phyloP scores from a whole-genome alignment of 495 filamentous ascomycete species.

The Lindgomyces ingoldianus region DNA sequence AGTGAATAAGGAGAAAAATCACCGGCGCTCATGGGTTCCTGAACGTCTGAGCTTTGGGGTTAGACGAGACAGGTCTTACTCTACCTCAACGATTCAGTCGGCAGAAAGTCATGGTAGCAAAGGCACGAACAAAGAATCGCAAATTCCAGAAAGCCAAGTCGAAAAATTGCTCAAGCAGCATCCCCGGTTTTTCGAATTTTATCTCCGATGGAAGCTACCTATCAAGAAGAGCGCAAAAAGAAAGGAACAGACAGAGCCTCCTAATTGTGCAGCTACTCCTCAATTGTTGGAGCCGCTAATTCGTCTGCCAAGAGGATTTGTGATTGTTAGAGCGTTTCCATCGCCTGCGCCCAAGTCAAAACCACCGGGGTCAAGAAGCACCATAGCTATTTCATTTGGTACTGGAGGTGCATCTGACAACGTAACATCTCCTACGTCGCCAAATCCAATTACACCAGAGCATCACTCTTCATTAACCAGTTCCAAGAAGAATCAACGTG shows the following conservation, averaged over 20 bases:
- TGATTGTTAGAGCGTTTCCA: constrained; percentile 1
- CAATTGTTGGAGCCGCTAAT: constrained; percentile 1
- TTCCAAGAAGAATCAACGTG: no score
- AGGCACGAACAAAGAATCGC: not conserved
- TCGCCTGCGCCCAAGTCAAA: not conserved
- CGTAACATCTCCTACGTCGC: not conserved
- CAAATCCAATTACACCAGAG: not conserved
- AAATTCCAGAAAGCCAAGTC: no score
- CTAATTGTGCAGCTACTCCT: not conserved
- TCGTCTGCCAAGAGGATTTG: constrained; percentile 8
- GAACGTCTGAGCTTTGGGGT: not conserved
- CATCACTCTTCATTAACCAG: not conserved
- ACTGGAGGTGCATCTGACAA: not conserved
- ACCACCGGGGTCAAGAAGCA: not conserved
- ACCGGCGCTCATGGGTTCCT: not conserved
- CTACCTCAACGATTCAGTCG: not conserved
- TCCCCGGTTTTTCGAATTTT: not conserved
- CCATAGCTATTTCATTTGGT: not conserved
- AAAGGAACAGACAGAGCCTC: not conserved
- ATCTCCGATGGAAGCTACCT: not conserved
- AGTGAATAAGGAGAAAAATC: not conserved
- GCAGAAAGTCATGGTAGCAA: not conserved
- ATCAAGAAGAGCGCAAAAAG: not conserved
- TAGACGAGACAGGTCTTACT: not conserved
- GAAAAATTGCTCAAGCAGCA: not conserved